These are phyloP conservation scores for Lentinula sp. DNA, from an alignment of 768 basidiomycete species.

Conservation along the genomic window DNA sequence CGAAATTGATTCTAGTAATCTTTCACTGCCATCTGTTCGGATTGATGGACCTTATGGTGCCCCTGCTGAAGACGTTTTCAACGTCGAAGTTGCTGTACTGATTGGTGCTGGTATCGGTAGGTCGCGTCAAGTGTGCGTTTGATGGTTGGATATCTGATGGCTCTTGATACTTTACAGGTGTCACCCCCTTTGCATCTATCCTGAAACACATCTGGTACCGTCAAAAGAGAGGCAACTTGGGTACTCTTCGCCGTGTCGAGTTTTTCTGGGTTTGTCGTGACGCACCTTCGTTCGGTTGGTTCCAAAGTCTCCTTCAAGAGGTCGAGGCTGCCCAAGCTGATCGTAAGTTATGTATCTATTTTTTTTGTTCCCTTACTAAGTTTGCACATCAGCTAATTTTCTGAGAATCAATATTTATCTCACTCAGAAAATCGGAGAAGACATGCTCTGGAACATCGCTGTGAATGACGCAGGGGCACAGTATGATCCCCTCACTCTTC, in stretches of 20 bases:
- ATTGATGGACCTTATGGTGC: constrained; percentile 94
- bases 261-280: constrained; percentile 95
- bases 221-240: constrained; percentile 71
- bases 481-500: constrained; percentile 84
- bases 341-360: constrained; percentile 46
- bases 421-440: constrained; percentile 78
- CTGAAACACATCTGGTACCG: constrained; percentile 96
- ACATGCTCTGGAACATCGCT: constrained; percentile 90
- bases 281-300: constrained; percentile 98
- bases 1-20: constrained; percentile 57
- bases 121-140: constrained; percentile 14
- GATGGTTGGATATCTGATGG: background rate
- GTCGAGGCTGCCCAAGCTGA: constrained; percentile 86
- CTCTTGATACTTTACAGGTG: constrained; percentile 36
- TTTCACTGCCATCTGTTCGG: constrained; percentile 60
- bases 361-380: constrained; percentile 7
- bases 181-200: constrained; percentile 93
- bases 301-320: constrained; percentile 83
- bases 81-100: constrained; percentile 81
- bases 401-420: constrained; percentile 88
- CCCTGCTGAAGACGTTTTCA: constrained; percentile 87
- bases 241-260: constrained; percentile 81
- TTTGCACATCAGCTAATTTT: constrained; percentile 66
- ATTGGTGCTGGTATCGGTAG: constrained; percentile 90
- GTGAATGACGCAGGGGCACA: constrained; percentile 82